Evolutionary conservation across 78 protist genomes (phyloP).

Genomic region (Pirum gemmata): DNA sequence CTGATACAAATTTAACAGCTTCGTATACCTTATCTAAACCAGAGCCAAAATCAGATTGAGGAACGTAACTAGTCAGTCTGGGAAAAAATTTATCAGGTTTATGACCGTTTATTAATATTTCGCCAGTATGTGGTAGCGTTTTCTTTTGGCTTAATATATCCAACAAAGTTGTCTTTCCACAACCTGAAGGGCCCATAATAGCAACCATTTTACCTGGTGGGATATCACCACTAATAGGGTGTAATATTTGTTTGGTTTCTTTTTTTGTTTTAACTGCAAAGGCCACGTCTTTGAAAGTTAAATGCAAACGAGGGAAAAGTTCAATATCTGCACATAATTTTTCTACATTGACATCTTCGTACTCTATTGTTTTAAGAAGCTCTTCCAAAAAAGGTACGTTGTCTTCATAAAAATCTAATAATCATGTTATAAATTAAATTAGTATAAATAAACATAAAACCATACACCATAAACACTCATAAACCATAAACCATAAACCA

Average conservation of each 20-base stretch:
- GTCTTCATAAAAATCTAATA: neutral
- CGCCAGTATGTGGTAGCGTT: conserved; percentile 41
- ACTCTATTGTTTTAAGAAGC: neutral
- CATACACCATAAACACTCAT: neutral
- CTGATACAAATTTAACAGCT: conserved; percentile 18
- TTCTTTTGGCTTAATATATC: conserved; percentile 44
- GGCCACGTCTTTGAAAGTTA: neutral
- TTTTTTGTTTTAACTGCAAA: neutral
- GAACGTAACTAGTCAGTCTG: conserved; percentile 37
- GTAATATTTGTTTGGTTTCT: neutral
- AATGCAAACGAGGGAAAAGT: conserved; percentile 13
- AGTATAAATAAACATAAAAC: neutral
- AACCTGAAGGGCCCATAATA: conserved; percentile 47
- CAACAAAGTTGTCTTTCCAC: conserved; percentile 37
- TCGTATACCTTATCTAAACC: conserved; percentile 11
- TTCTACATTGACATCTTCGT: neutral
- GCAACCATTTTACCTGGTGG: conserved; percentile 38
- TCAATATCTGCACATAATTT: neutral
- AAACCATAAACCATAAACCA: neutral
- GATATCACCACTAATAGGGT: conserved; percentile 3
- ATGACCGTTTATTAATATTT: conserved; percentile 29
- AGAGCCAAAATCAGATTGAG: conserved; percentile 27
- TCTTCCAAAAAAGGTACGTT: neutral
- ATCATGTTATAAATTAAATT: neutral
- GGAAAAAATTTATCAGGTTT: conserved; percentile 17